A percentile compares a stretch with the other conserved stretches of the same genome.
These are phyloP conservation scores for Psilocybe mexicana DNA, from an alignment of 1,284 basidiomycete genomes.

Conservation along the genomic window DNA sequence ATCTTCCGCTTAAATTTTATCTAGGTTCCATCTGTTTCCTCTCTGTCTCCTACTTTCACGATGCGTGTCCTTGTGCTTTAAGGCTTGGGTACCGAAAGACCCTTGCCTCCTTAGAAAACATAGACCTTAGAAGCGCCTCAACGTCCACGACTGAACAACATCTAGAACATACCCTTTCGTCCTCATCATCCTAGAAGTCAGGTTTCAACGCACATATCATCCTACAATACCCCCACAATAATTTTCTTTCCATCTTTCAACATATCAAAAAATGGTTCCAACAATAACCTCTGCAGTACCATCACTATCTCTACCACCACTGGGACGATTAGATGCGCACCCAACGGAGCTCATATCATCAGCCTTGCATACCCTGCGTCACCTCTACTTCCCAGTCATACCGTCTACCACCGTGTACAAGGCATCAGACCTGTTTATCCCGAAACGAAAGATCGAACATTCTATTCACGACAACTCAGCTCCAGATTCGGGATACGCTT, in stretches of 20 bases:
- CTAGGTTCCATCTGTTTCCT: slow-evolving; percentile 5
- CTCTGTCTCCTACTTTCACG: slow-evolving; percentile 21
- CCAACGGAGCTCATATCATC: slow-evolving; percentile 33
- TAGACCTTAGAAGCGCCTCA: slow-evolving; percentile 28
- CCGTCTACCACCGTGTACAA: slow-evolving; percentile 15
- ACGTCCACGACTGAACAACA: neutral
- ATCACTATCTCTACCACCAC: slow-evolving; percentile 47
- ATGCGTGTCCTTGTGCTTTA: slow-evolving; percentile 41
- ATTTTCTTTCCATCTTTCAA: neutral
- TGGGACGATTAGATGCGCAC: slow-evolving; percentile 39
- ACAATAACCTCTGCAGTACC: slow-evolving; percentile 32
- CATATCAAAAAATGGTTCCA: slow-evolving; percentile 1
- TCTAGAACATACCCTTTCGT: slow-evolving; percentile 29
- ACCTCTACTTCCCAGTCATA: slow-evolving; percentile 42
- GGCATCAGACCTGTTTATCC: slow-evolving; percentile 21
- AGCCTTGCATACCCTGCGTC: slow-evolving; percentile 42
- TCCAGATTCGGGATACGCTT: slow-evolving; percentile 64
- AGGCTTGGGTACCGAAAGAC: slow-evolving; percentile 31
- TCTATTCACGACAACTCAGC: slow-evolving; percentile 40
- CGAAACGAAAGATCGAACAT: slow-evolving; percentile 25
- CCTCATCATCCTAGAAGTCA: neutral
- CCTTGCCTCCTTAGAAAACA: slow-evolving; percentile 23
- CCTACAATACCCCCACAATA: neutral
- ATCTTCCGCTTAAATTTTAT: slow-evolving; percentile 1
- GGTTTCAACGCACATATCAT: neutral